Evolutionary conservation across 2,329 filamentous ascomycete species (phyloP).

Genomic region (Xenosphaeropsis pyriputrescens): DNA sequence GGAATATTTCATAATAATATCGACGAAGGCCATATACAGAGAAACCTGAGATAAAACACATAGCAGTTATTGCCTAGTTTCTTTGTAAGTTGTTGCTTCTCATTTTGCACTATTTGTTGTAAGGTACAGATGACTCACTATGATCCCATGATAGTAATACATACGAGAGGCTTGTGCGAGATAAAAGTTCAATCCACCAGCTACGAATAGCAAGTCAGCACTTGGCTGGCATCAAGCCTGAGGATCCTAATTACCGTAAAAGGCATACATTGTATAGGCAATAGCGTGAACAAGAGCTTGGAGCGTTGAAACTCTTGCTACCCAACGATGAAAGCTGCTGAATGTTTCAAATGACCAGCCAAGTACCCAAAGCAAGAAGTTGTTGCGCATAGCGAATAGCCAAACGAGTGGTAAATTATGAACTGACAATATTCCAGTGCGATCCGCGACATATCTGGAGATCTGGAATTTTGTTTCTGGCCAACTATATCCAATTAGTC

Average conservation of each 20-base stretch:
- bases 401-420: constrained; percentile 50
- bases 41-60: constrained; percentile 26
- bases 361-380: constrained; percentile 48
- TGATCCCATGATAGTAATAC: too few relatives aligned
- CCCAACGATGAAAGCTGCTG: constrained; percentile 53
- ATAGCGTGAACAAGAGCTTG: constrained; percentile 49
- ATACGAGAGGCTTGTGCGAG: too few relatives aligned
- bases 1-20: constrained; percentile 31
- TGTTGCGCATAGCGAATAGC: constrained; percentile 54
- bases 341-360: constrained; percentile 56
- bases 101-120: too few relatives aligned
- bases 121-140: too few relatives aligned
- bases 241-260: too few relatives aligned
- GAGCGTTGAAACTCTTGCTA: constrained; percentile 44
- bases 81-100: too few relatives aligned
- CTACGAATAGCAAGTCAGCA: too few relatives aligned
- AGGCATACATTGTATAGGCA: constrained; percentile 35
- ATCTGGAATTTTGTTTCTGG: constrained; percentile 19
- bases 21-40: constrained; percentile 21
- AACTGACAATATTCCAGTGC: constrained; percentile 48
- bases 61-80: constrained; percentile 18
- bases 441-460: constrained; percentile 42
- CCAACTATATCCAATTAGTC: too few relatives aligned
- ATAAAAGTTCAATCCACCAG: too few relatives aligned
- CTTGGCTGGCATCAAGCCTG: too few relatives aligned